Percentiles rank a stretch among this genome's conserved stretches.
phyloP scores from a whole-genome alignment of 371 early-diverging fungal species.

The Rhizomucor miehei region DNA sequence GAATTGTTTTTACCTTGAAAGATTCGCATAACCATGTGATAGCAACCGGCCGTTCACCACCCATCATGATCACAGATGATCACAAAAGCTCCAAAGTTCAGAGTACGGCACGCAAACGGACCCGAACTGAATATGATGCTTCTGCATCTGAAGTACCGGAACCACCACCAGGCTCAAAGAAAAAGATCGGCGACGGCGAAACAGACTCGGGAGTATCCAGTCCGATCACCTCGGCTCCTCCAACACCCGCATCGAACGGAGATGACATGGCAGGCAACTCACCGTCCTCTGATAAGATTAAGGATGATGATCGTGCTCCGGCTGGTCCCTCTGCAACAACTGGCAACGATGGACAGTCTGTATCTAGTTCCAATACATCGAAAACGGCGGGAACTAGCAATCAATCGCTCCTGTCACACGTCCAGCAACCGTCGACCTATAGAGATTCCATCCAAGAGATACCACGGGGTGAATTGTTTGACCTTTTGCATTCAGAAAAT shows the following conservation, averaged over 20 bases:
- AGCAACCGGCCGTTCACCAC: slow-evolving; percentile 74
- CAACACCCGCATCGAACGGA: slow-evolving; percentile 39
- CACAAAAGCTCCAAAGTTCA: slow-evolving; percentile 76
- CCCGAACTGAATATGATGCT: slow-evolving; percentile 33
- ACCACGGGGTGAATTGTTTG: slow-evolving; percentile 20
- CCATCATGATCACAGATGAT: slow-evolving; percentile 88
- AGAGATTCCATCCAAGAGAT: slow-evolving; percentile 10
- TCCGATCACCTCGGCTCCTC: slow-evolving; percentile 44
- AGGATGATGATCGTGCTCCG: background rate
- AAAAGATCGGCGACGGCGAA: slow-evolving; percentile 22
- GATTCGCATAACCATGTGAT: slow-evolving; percentile 60
- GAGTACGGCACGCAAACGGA: slow-evolving; percentile 25
- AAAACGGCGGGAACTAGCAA: background rate
- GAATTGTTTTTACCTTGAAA: slow-evolving; percentile 63
- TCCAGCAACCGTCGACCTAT: slow-evolving; percentile 2
- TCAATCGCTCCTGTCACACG: background rate
- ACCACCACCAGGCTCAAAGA: slow-evolving; percentile 10
- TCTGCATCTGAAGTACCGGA: slow-evolving; percentile 18
- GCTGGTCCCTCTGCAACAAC: background rate
- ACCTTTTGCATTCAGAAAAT: slow-evolving; percentile 14
- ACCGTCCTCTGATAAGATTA: background rate
- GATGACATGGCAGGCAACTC: slow-evolving; percentile 29
- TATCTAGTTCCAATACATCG: background rate
- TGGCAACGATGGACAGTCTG: background rate
- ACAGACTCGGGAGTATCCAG: slow-evolving; percentile 46